Conservation (phyloP, 2,329 filamentous ascomycete genomes). For the Trichophyton verrucosum region DNA sequence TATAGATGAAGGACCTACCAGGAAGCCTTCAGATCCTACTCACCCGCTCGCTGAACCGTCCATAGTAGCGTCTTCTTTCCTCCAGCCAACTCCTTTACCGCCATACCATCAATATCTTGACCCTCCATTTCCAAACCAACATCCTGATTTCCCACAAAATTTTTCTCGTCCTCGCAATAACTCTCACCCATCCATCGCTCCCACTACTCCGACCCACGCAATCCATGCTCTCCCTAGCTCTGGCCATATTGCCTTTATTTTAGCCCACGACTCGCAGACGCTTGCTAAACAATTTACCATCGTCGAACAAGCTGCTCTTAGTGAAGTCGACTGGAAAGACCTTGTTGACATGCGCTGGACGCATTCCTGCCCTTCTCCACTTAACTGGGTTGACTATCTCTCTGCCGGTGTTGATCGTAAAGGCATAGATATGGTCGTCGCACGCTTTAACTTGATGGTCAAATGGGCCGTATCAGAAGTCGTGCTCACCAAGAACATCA, state of each 20-base stretch:
- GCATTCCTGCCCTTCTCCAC: conserved; percentile 39
- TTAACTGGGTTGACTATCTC: conserved; percentile 52
- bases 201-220: neutral
- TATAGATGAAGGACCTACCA: conserved; percentile 27
- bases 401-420: conserved; percentile 38
- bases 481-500: conserved; percentile 44
- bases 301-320: conserved; percentile 52
- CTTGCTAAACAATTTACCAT: conserved; percentile 53
- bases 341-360: conserved; percentile 53
- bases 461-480: conserved; percentile 55
- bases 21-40: conserved; percentile 9
- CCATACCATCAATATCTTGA: neutral
- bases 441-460: conserved; percentile 54
- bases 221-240: neutral
- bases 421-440: conserved; percentile 53
- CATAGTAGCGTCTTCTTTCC: neutral
- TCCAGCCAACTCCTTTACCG: neutral
- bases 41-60: conserved; percentile 35
- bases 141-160: conserved; percentile 25
- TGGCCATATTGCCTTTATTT: conserved; percentile 47
- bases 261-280: conserved; percentile 49
- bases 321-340: conserved; percentile 56
- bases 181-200: neutral
- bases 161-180: conserved; percentile 18
- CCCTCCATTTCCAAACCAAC: conserved; percentile 32